phyloP scores from a whole-genome alignment of 768 basidiomycete genomes.

The Calocybe cyanea region DNA sequence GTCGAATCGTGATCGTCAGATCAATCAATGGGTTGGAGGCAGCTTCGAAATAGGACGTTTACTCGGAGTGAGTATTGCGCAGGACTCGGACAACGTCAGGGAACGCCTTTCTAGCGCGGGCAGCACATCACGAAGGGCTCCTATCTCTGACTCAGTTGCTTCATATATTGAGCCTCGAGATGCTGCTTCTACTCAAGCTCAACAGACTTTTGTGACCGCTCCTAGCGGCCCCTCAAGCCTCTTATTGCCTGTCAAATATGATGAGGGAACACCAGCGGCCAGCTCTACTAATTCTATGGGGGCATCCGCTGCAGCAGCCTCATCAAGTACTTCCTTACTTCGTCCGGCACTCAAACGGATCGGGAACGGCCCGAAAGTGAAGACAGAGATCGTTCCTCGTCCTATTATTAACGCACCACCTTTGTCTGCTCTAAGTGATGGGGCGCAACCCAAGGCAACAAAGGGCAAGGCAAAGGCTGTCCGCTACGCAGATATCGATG shows the following conservation, averaged over 20 bases:
- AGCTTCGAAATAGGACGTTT: conserved; percentile 80
- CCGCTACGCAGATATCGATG: conserved; percentile 31
- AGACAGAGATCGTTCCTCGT: conserved; percentile 13
- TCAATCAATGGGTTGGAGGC: conserved; percentile 59
- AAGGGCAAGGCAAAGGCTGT: conserved; percentile 34
- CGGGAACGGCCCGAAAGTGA: conserved; percentile 10
- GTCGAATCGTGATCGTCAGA: conserved; percentile 2
- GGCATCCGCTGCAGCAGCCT: conserved; percentile 5
- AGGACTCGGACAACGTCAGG: conserved; percentile 24
- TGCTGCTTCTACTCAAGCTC: conserved; percentile 9
- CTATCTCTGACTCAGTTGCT: not conserved
- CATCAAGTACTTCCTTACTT: conserved; percentile 18
- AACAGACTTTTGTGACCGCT: conserved; percentile 25
- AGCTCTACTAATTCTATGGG: conserved; percentile 1
- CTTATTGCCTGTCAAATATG: conserved; percentile 2
- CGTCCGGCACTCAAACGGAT: conserved; percentile 6
- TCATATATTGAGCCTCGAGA: conserved; percentile 6
- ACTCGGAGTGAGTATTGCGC: conserved; percentile 62
- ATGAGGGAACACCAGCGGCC: conserved; percentile 4
- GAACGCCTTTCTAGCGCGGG: conserved; percentile 10
- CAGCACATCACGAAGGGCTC: conserved; percentile 4
- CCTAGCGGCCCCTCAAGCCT: conserved; percentile 12
- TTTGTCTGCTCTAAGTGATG: conserved; percentile 11
- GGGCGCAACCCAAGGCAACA: conserved; percentile 6
- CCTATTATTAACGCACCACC: conserved; percentile 18